These are phyloP conservation scores for Berberis vulgaris DNA, from an alignment of 164 flowering plant species.

Conservation along the genomic window DNA sequence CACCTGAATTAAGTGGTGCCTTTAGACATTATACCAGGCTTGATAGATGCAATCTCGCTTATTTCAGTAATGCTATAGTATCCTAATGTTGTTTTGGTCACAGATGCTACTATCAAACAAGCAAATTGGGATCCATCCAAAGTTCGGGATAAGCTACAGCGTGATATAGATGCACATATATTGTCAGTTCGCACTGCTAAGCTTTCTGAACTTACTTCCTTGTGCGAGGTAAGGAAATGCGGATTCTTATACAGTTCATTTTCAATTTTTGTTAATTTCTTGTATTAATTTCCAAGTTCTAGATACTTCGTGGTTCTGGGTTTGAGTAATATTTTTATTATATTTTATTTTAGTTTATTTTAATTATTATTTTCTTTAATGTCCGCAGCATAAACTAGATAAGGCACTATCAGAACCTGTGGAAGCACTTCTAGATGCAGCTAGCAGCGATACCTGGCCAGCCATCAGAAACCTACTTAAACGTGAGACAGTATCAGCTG, in stretches of 20 bases:
- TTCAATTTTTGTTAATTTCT: too few relatives aligned
- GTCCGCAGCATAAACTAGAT: conserved; percentile 55
- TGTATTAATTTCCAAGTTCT: too few relatives aligned
- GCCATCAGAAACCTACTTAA: conserved; percentile 76
- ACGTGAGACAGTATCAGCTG: conserved; percentile 70
- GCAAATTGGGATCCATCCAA: conserved; percentile 79
- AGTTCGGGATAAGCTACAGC: conserved; percentile 70
- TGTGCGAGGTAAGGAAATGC: conserved; percentile 52
- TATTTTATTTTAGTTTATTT: too few relatives aligned
- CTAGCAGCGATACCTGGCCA: conserved; percentile 83
- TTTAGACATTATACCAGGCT: too few relatives aligned
- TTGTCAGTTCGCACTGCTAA: conserved; percentile 65
- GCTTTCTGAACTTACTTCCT: conserved; percentile 59
- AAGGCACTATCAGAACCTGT: conserved; percentile 80
- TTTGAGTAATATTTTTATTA: too few relatives aligned
- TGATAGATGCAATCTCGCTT: too few relatives aligned
- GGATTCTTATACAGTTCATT: background rate
- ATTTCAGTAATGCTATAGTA: background rate
- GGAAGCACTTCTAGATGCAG: conserved; percentile 85
- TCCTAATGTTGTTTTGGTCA: conserved; percentile 1
- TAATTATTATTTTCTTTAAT: background rate
- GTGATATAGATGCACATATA: conserved; percentile 88
- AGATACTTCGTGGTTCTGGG: too few relatives aligned
- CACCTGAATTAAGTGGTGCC: too few relatives aligned
- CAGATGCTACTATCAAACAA: conserved; percentile 58